Base-by-base conservation (phyloP, 805 yeast genomes). In the Kluyveromyces starmeri region DNA sequence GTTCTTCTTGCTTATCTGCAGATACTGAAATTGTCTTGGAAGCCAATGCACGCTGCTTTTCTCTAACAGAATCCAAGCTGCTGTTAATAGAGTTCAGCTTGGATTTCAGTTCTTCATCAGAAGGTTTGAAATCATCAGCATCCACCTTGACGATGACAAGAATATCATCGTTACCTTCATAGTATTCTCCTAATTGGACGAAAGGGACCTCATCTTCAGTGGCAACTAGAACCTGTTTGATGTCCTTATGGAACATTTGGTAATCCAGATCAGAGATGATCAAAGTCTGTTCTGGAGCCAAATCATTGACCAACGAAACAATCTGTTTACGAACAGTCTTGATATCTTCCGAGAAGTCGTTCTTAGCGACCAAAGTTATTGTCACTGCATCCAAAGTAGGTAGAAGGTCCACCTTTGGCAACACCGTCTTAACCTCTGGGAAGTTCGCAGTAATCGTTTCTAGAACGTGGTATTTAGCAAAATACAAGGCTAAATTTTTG, bases 51-150 rank as follows among this genome's bases (percentile, higher is more conserved):
- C 62, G 51, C 40, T 80, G 80, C 42, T 73, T 63, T 27, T 68
- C 67, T 56, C 85, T 75, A 42, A 86, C 64, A 5, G 62, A 53
- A 38, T 70, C 69, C 40, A 88, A 68, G 1, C 78, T 60, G 11
- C 56, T 56, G 43, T 73, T 69, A 29, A 78, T 83, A 12, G 61
- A 58, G 2, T 64, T 63, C 38, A 89, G 66, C 34, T 69, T 64
- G n/a, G 58, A 68, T 26, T 62, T 59, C 37, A 78, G 64, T 50
- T 81, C 88, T 23, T 70, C 71, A 19, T 65, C 59, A 23, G 81
- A 68, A 19, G 89, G 89, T 24, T 76, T 77, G 55, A 84, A 84
- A 48, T 83, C 95, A 32, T 75, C 80, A 40, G 65, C 65, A 18
- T 64, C 59, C 16, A 61, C 52, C 31, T 53, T 45, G 16, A 71